Percentiles rank a stretch among this genome's conserved stretches.
These are phyloP conservation scores for Thinopyrum elongatum DNA, from an alignment of 176 grass and related monocot genomes.

Conservation along the genomic window DNA sequence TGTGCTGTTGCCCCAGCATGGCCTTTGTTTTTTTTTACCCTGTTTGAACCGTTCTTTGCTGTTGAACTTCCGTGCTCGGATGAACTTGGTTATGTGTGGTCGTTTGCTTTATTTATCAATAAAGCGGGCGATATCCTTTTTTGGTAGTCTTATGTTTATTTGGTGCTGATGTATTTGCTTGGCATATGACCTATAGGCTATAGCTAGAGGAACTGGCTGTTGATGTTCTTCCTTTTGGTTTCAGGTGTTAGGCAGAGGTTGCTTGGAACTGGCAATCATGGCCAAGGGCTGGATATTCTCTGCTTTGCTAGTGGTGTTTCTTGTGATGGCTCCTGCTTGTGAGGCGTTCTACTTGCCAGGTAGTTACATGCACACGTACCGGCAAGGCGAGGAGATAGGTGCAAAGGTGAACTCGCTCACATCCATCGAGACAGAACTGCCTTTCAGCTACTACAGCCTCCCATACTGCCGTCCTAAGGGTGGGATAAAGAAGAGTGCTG, in stretches of 20 bases:
- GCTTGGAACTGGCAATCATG: constrained; percentile 41
- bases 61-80: no score
- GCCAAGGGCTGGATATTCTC: constrained; percentile 38
- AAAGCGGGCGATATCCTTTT: no score
- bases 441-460: constrained; percentile 83
- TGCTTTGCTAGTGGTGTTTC: constrained; percentile 31
- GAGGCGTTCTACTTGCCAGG: constrained; percentile 80
- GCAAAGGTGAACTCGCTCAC: constrained; percentile 89
- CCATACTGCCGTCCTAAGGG: constrained; percentile 60
- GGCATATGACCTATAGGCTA: not conserved
- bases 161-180: constrained; percentile 2
- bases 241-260: constrained; percentile 37
- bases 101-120: not conserved
- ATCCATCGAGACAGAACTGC: constrained; percentile 84
- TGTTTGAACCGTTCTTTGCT: no score
- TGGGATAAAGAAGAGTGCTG: constrained; percentile 82
- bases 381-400: constrained; percentile 43
- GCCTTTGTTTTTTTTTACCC: no score
- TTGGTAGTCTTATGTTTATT: not conserved
- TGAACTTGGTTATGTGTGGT: no score
- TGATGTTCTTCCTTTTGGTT: constrained; percentile 19
- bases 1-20: no score
- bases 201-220: not conserved
- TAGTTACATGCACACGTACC: constrained; percentile 83
- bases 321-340: constrained; percentile 24